Base-by-base conservation (phyloP, 768 basidiomycete species). In the Coprinopsis strossmayeri region DNA sequence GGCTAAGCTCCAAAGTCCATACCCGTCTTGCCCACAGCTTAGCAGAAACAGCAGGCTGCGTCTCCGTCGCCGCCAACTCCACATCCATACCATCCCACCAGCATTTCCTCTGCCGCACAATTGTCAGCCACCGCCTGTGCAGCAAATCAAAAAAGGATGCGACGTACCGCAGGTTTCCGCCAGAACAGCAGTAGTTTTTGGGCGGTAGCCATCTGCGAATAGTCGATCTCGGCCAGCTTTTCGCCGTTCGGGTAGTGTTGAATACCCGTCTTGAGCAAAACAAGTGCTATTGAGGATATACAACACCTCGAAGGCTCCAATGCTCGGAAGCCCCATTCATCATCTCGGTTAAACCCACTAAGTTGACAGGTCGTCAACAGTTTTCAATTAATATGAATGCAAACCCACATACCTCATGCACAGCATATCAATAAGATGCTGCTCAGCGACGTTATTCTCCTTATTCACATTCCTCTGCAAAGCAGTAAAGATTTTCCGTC, bases 71-170 rank as follows among this genome's bases (percentile, higher is more conserved):
- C 5, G 86, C 80, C 35, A 97, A 62, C 46, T 96, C 89, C 17
- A 95, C 82, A 55, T 95, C 92, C 32, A 93, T 74, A 10, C 95
- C 95, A 58, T 99, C 96, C 96, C 96, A 99, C 96, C 96, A 99
- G 68, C 95, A 98, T 71, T 99, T 98, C 34, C 96, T 77, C 94
- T 97, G 52, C 30, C 35, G 12, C 23, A n/a, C 49, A 49, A 37
- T 9, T 52, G 49, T 53, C 34, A 56, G 46, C 51, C 39, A 44
- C 37, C 15, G 38, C 40, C 42, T 53, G 23, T 43, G 43, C 43
- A 18, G 35, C n/a, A 49, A 13, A 30, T 38, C 17, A 49, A 47
- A 37, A 17, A 17, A 44, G 20, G 32, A 38, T 54, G 52, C 30
- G 15, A 81, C 92, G 56, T 67, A 96, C 95, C n/a, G 96, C 96